These are phyloP conservation scores for Chaetomium strumarium DNA, from an alignment of 2,329 filamentous ascomycete genomes.

Conservation along the genomic window DNA sequence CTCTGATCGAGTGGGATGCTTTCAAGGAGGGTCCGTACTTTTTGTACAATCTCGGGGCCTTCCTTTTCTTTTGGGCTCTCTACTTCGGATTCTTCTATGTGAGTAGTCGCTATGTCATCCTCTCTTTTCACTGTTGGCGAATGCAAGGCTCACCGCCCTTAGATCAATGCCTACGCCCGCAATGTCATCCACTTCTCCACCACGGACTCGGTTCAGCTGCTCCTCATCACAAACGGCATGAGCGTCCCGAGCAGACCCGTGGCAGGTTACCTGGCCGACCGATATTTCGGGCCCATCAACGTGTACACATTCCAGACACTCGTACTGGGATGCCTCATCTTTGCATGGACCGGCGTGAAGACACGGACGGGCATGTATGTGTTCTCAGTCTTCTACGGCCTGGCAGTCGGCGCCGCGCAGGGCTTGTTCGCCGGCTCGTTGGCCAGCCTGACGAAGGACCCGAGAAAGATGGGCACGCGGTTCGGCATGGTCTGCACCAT, in stretches of 20 bases:
- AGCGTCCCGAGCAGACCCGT: constrained; percentile 51
- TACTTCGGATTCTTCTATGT: constrained; percentile 49
- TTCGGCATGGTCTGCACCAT: constrained; percentile 43
- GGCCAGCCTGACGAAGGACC: constrained; percentile 38
- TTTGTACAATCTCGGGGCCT: constrained; percentile 34
- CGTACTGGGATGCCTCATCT: constrained; percentile 42
- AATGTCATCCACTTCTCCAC: constrained; percentile 43
- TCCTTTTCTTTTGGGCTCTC: constrained; percentile 43
- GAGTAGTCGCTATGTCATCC: constrained; percentile 18
- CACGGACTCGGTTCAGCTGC: constrained; percentile 48
- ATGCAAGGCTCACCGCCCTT: background rate
- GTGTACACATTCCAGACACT: constrained; percentile 47
- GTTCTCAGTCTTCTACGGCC: constrained; percentile 40
- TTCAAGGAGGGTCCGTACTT: constrained; percentile 45
- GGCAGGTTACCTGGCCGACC: constrained; percentile 50
- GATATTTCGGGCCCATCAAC: constrained; percentile 48
- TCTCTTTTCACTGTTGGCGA: background rate
- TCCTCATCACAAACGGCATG: constrained; percentile 54
- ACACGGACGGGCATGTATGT: constrained; percentile 23
- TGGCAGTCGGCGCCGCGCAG: constrained; percentile 39
- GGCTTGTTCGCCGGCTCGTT: constrained; percentile 37
- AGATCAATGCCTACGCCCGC: constrained; percentile 42
- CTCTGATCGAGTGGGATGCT: constrained; percentile 44
- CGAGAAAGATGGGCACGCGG: constrained; percentile 39
- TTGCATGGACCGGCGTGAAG: constrained; percentile 49